A percentile compares a stretch with the other conserved stretches of the same genome.
Evolutionary conservation across 768 basidiomycete species (phyloP).

Genomic region (Naganishia vaughanmartiniae): DNA sequence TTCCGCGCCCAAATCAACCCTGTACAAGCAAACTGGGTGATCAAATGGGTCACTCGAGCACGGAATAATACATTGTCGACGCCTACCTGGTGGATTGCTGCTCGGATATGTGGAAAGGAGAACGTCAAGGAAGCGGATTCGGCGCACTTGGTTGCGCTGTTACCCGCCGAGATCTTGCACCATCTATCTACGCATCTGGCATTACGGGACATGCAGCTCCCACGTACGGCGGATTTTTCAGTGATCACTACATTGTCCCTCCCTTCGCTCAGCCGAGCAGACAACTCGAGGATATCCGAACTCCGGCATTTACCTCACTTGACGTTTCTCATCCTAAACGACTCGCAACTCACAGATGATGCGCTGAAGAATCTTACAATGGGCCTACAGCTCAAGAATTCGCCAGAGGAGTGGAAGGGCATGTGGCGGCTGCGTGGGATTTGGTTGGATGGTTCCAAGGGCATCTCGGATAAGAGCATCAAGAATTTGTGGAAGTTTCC

Average conservation of each 20-base stretch:
- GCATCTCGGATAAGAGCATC: conserved; percentile 22
- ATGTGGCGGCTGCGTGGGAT: conserved; percentile 13
- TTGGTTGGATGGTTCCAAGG: conserved; percentile 21
- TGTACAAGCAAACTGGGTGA: conserved; percentile 1
- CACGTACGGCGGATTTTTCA: conserved; percentile 13
- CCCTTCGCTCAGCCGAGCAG: not conserved
- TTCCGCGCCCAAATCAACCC: conserved; percentile 13
- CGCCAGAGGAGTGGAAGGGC: not conserved
- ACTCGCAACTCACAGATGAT: conserved; percentile 16
- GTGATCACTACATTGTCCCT: conserved; percentile 4
- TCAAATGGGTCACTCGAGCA: conserved; percentile 20
- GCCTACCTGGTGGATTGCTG: conserved; percentile 15
- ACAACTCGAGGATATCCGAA: conserved; percentile 12
- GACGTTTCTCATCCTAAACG: conserved; percentile 11
- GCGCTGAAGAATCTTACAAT: not conserved
- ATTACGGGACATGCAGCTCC: conserved; percentile 3
- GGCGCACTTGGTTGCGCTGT: conserved; percentile 7
- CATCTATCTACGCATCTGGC: conserved; percentile 8
- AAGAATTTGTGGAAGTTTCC: conserved; percentile 18
- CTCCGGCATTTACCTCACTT: conserved; percentile 13
- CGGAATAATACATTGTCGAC: conserved; percentile 15
- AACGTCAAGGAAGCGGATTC: conserved; percentile 16
- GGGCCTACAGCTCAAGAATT: not conserved
- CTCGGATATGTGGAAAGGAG: conserved; percentile 15
- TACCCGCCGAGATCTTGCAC: conserved; percentile 13